Base-by-base conservation (phyloP, 106 monocot genomes). In the Posidonia australis region DNA sequence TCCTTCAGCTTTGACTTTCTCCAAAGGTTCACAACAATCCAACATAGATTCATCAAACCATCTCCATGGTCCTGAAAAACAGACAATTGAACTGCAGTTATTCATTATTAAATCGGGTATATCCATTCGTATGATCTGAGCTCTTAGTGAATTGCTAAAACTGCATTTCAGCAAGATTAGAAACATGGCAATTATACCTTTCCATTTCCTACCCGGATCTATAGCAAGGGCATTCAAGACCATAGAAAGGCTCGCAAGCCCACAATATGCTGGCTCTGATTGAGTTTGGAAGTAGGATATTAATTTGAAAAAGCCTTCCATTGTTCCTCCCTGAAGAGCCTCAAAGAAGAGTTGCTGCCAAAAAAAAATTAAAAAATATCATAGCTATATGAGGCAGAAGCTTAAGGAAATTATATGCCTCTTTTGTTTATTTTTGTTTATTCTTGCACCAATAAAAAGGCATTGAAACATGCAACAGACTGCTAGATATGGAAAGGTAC, bases 121-220 rank as follows among this genome's bases (percentile, higher is more conserved):
- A 22, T 28, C 58, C 58, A 58, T 14, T 17, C 10, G 0, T 14
- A 58, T 36, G 36, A 36, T 36, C 36, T 36, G 36, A 36, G 5
- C 36, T 36, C 7, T 4, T 7, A 36, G 7, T 36, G 36, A 36
- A 36, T 7, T 36, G 7, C 2, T 36, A 36, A 36, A 36, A 36
- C 36, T 36, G 7, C 2, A 36, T 36, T 36, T 58, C 10, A 14
- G 58, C 27, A 58, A 13, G 13, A 17, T 17, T 10, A 14, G 28
- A 58, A 14, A 28, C 17, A 46, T 49, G 18, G n/a, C 13, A 49
- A n/a, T 29, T n/a, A 66, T 69, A 93, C 89, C 96, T 85, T 96
- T 96, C 96, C 96, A 96, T 64, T 90, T 87, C 72, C 96, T 82
- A 42, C 82, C 78, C 10, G 96, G 96, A 66, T 96, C 96, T 62